A percentile compares a stretch with the other conserved stretches of the same genome.
These are phyloP conservation scores for Fusarium sp. DNA, from an alignment of 2,329 filamentous ascomycete genomes.

Conservation along the genomic window DNA sequence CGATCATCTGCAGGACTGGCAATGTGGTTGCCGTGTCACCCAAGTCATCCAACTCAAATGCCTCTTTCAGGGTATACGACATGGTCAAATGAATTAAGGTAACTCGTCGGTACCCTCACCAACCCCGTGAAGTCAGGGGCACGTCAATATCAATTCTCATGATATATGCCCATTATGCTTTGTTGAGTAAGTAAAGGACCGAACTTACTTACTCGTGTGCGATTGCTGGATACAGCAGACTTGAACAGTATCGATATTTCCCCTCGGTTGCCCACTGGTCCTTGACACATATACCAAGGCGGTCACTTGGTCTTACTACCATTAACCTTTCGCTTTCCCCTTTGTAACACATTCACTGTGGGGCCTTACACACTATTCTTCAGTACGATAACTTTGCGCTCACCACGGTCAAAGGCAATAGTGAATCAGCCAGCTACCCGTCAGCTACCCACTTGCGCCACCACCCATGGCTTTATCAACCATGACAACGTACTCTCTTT, in stretches of 20 bases:
- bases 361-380: neutral
- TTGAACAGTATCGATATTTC: neutral
- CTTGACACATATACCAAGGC: neutral
- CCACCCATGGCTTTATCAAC: conserved; percentile 9
- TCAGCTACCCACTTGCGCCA: conserved; percentile 7
- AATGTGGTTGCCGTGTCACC: neutral
- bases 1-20: neutral
- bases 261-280: neutral
- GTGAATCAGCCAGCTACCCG: conserved; percentile 4
- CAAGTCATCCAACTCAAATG: neutral
- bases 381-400: conserved; percentile 1
- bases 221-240: neutral
- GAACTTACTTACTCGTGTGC: neutral
- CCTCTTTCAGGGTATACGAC: neutral
- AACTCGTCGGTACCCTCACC: neutral
- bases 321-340: neutral
- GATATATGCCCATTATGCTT: neutral
- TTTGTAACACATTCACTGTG: neutral
- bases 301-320: neutral
- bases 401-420: neutral
- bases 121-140: conserved; percentile 31
- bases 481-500: neutral
- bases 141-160: neutral
- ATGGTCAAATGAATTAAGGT: too few species aligned
- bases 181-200: neutral